Evolutionary conservation across 2,329 filamentous ascomycete species (phyloP).

Genomic region (Xylariaceae sp.): DNA sequence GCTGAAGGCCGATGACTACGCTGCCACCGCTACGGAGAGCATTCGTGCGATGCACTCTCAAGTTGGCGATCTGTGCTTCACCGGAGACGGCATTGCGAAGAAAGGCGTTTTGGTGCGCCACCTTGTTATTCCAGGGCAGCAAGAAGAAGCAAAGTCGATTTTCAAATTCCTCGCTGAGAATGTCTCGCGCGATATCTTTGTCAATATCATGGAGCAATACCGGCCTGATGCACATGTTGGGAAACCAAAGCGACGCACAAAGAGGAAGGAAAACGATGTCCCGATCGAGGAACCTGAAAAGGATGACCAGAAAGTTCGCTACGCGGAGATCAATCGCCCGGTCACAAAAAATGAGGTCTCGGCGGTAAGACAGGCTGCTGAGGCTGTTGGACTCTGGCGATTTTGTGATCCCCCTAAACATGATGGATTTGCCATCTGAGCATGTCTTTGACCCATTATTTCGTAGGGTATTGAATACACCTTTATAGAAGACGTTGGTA

Average conservation of each 20-base stretch:
- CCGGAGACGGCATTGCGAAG: conserved; percentile 76
- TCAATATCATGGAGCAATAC: conserved; percentile 90
- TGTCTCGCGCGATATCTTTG: conserved; percentile 71
- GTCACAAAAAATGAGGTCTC: conserved; percentile 64
- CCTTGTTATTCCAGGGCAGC: conserved; percentile 80
- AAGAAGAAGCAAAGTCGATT: conserved; percentile 70
- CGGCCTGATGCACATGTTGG: conserved; percentile 78
- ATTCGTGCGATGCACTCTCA: conserved; percentile 78
- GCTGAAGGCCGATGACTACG: conserved; percentile 77
- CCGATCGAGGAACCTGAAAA: conserved; percentile 32
- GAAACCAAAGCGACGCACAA: conserved; percentile 51
- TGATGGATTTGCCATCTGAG: conserved; percentile 51
- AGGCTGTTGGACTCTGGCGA: conserved; percentile 72
- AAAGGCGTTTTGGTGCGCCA: conserved; percentile 73
- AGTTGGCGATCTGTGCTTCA: conserved; percentile 81
- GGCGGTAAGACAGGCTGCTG: conserved; percentile 64
- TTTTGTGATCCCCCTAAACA: conserved; percentile 65
- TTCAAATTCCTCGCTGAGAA: conserved; percentile 73
- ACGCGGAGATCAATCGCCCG: conserved; percentile 75
- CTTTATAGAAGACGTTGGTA: too few species aligned
- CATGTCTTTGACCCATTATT: too few species aligned
- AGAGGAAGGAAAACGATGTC: conserved; percentile 22
- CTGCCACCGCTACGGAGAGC: conserved; percentile 69
- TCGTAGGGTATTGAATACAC: too few species aligned
- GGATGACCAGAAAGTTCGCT: conserved; percentile 49